Percentiles rank a stretch among this genome's conserved stretches.
phyloP scores from a whole-genome alignment of 768 basidiomycete species.

The Grammothele lineata region DNA sequence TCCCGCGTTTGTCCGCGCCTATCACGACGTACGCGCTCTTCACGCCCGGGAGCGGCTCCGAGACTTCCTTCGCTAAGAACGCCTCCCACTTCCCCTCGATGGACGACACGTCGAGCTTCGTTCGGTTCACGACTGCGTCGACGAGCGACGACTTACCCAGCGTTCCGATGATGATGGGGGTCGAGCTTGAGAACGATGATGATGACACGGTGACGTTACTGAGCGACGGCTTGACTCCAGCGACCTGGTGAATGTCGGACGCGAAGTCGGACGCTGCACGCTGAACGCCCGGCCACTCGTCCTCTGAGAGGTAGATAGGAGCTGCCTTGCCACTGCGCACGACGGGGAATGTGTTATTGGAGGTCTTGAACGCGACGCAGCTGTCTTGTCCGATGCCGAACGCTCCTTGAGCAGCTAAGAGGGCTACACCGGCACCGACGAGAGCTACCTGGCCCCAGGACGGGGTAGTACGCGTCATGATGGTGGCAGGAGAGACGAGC shows the following conservation, averaged over 20 bases:
- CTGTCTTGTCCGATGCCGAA: constrained; percentile 45
- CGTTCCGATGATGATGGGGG: constrained; percentile 62
- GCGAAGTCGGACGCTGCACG: constrained; percentile 58
- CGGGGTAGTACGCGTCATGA: too few species aligned
- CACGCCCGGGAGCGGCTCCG: constrained; percentile 54
- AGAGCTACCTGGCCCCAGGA: too few species aligned
- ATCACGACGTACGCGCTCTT: constrained; percentile 61
- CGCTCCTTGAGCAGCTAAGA: constrained; percentile 9
- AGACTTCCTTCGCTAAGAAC: constrained; percentile 48
- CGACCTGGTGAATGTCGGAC: constrained; percentile 57
- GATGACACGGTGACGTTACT: constrained; percentile 41
- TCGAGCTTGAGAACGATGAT: constrained; percentile 16
- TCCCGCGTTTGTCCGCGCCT: constrained; percentile 66
- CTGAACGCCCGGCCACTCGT: constrained; percentile 64
- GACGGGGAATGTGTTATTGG: constrained; percentile 36
- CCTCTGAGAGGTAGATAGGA: constrained; percentile 45
- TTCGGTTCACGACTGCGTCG: constrained; percentile 45
- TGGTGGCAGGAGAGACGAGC: too few species aligned
- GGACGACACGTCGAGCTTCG: constrained; percentile 50
- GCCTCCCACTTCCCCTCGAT: constrained; percentile 67
- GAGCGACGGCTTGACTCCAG: constrained; percentile 45
- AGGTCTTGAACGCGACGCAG: constrained; percentile 42
- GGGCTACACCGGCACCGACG: too few species aligned
- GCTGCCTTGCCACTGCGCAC: constrained; percentile 42
- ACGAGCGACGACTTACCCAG: constrained; percentile 55